Evolutionary conservation across 805 yeast genomes (phyloP).

Genomic region (Yamadazyma philogaea): DNA sequence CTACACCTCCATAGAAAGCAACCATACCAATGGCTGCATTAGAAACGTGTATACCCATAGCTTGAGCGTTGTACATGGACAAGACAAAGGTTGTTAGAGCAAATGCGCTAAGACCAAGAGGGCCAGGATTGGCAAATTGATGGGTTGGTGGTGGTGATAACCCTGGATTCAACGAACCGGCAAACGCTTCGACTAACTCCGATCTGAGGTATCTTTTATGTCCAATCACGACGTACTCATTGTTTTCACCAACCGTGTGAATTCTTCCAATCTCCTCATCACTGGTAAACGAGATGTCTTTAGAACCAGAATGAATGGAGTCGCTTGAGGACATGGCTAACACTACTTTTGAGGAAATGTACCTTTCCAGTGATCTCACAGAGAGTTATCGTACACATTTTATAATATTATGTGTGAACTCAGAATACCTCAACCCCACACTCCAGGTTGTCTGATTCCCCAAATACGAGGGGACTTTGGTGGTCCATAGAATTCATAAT

Average conservation of each 20-base stretch:
- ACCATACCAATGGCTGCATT: conserved; percentile 59
- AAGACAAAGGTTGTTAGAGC: conserved; percentile 63
- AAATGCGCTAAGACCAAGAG: conserved; percentile 62
- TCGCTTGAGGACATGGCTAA: conserved; percentile 9
- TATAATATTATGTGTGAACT: conserved; percentile 3
- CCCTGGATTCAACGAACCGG: conserved; percentile 39
- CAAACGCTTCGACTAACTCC: conserved; percentile 41
- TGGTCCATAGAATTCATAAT: too few relatives aligned
- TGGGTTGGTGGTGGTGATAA: conserved; percentile 45
- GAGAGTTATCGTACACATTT: too few relatives aligned
- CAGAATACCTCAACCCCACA: conserved; percentile 8
- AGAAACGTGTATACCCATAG: conserved; percentile 52
- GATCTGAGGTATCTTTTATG: conserved; percentile 32
- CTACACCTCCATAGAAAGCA: conserved; percentile 61
- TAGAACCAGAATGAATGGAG: conserved; percentile 17
- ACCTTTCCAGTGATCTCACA: neutral
- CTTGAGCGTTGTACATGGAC: conserved; percentile 54
- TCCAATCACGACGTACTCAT: conserved; percentile 35
- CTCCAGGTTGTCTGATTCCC: conserved; percentile 2
- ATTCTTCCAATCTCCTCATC: conserved; percentile 21
- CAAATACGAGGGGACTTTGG: conserved; percentile 1
- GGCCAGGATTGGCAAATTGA: conserved; percentile 65
- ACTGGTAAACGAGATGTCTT: conserved; percentile 12
- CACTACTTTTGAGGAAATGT: neutral
- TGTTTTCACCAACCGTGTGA: conserved; percentile 32